Evolutionary conservation across 2,329 filamentous ascomycete species (phyloP).

Genomic region (Colletotrichum cordylinicola): DNA sequence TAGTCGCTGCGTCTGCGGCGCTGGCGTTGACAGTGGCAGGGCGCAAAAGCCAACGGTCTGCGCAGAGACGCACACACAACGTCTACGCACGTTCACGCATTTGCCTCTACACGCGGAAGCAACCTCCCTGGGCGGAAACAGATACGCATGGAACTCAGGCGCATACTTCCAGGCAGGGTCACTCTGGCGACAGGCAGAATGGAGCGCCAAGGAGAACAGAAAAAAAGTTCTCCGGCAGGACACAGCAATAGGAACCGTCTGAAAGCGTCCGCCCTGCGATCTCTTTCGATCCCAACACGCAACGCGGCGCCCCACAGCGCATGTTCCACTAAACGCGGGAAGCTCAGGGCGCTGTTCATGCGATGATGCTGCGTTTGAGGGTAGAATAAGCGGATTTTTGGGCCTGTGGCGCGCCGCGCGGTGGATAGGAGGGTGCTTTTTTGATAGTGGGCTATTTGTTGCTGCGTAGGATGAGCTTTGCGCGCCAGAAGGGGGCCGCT

Average conservation of each 20-base stretch:
- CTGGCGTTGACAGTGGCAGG: not conserved
- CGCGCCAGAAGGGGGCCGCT: not conserved
- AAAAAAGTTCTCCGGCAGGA: not conserved
- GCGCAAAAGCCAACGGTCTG: constrained; percentile 16
- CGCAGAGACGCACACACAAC: not conserved
- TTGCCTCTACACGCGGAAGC: not conserved
- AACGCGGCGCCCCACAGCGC: not conserved
- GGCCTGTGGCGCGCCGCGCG: not conserved
- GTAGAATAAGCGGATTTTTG: not conserved
- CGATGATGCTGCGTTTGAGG: constrained; percentile 1
- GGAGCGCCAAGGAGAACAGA: not conserved
- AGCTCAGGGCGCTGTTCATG: constrained; percentile 15
- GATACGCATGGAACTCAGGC: not conserved
- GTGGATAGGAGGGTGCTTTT: not conserved
- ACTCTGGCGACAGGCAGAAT: not conserved
- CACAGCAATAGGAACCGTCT: not conserved
- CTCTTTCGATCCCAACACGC: not conserved
- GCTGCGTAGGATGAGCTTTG: not conserved
- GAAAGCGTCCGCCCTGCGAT: constrained; percentile 5
- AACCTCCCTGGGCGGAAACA: not conserved
- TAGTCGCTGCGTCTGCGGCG: not conserved
- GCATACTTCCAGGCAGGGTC: not conserved
- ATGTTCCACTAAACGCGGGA: constrained; percentile 6
- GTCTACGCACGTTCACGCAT: not conserved
- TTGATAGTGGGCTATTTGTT: not conserved